These are phyloP conservation scores for Hawksworthiomyces lignivorus DNA, from an alignment of 2,329 filamentous ascomycete genomes.

Conservation along the genomic window DNA sequence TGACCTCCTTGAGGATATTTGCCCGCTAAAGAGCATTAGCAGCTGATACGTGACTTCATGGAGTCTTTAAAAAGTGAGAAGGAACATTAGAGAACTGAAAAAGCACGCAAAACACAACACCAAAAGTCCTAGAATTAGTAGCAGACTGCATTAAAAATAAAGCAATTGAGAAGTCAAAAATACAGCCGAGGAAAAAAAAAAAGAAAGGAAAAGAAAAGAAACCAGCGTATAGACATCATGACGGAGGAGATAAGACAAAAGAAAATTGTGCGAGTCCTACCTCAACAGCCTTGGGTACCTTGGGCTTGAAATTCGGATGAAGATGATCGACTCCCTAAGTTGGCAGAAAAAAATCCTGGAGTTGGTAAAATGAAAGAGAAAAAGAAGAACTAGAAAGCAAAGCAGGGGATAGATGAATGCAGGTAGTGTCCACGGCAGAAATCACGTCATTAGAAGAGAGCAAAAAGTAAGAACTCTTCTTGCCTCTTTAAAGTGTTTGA, in stretches of 20 bases:
- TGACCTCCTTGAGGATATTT: constrained; percentile 96
- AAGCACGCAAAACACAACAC: too few species aligned
- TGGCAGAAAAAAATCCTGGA: constrained; percentile 30
- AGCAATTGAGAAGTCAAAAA: constrained; percentile 2
- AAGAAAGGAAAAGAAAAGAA: constrained; percentile 18
- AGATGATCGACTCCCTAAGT: constrained; percentile 80
- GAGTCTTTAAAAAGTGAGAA: constrained; percentile 15
- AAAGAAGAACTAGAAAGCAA: constrained; percentile 4
- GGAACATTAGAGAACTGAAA: not conserved
- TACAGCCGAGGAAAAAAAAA: constrained; percentile 15
- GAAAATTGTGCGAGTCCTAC: constrained; percentile 54
- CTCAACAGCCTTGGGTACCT: constrained; percentile 92
- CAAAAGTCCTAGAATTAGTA: too few species aligned
- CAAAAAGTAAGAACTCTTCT: constrained; percentile 1
- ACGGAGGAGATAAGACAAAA: constrained; percentile 18
- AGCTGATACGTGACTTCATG: too few species aligned
- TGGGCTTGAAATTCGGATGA: constrained; percentile 87
- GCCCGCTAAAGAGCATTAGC: constrained; percentile 55
- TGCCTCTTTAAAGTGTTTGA: too few species aligned
- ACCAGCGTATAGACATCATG: constrained; percentile 14
- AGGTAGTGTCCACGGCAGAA: constrained; percentile 7
- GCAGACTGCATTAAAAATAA: too few species aligned
- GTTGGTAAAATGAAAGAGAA: constrained; percentile 43
- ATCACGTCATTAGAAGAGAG: constrained; percentile 14
- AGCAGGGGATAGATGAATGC: not conserved